Base-by-base conservation (phyloP, 768 basidiomycete species). In the Pholiota conissans region DNA sequence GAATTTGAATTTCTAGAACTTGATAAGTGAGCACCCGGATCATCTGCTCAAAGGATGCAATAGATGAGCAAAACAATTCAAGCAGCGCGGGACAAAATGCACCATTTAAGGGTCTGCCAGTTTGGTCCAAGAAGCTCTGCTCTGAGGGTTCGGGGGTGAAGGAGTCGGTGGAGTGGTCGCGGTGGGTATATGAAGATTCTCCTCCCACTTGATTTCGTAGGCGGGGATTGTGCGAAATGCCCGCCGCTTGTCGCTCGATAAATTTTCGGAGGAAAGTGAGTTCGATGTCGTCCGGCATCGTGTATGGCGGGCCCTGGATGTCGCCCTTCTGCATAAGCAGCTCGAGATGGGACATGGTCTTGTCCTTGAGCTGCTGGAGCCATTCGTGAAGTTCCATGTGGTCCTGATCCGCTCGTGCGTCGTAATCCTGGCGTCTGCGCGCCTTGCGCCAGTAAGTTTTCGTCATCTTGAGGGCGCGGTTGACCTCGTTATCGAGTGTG, bases 301-400 rank as follows among this genome's bases (percentile, higher is more conserved):
- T 65, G 70, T 91, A 91, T 22, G 90, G 89, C 2, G 90, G 90
- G 16, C 90, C 90, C 66, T 86, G 88, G 28, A 92, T 92, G 61
- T 92, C 90, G 66, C 89, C 89, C 67, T 91, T 91, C 68, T 91
- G 90, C 87, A 92, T 91, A 63, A 91, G 84, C 2, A 91, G 79
- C 70, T 92, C 90, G 45, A 92, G 79, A 73, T 92, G 89, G 47
- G 89, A 89, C 90, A 92, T 92, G 51, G 88, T 90, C 71, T 91
- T 92, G 73, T 92, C 90, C 71, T 92, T 92, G 64, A 92, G 77
- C 69, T 91, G 90, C 64, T 92, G 90, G 1, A 92, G 74, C 90
- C 90, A 92, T 67, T 92, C 90, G 65, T 92, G 90, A 20, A 92
- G 74, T 67, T 92, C 90, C 90, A 92, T 92, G 66, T 92, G 90